Percentiles rank a stretch among this genome's conserved stretches.
These are phyloP conservation scores for Penicillium sp. DNA, from an alignment of 2,329 filamentous ascomycete genomes.

Conservation along the genomic window DNA sequence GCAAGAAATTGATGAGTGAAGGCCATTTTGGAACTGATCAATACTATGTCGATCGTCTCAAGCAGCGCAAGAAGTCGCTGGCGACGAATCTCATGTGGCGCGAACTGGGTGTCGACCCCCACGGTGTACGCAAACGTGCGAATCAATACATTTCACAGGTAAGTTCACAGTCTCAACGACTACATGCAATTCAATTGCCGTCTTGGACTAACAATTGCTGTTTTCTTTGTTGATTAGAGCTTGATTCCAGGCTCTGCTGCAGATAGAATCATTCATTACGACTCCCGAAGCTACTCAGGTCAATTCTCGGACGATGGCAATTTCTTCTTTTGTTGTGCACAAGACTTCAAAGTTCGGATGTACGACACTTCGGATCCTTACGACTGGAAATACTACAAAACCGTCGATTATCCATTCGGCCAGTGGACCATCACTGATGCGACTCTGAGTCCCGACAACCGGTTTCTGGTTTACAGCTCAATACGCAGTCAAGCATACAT, in stretches of 20 bases:
- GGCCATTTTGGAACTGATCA: constrained; percentile 76
- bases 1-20: constrained; percentile 75
- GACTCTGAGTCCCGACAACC: constrained; percentile 86
- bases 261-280: constrained; percentile 86
- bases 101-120: constrained; percentile 71
- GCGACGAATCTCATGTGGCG: constrained; percentile 74
- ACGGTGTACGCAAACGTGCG: constrained; percentile 59
- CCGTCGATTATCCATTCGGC: constrained; percentile 78
- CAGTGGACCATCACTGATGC: constrained; percentile 97
- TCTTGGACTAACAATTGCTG: neutral
- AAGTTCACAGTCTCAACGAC: constrained; percentile 4
- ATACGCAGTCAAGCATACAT: constrained; percentile 83
- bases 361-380: constrained; percentile 97
- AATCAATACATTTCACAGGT: constrained; percentile 71
- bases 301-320: constrained; percentile 97
- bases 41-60: constrained; percentile 50
- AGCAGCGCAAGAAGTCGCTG: constrained; percentile 62
- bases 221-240: constrained; percentile 48
- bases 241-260: constrained; percentile 76
- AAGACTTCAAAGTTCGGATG: constrained; percentile 94
- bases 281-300: constrained; percentile 85
- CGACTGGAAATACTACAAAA: constrained; percentile 95
- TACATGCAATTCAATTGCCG: neutral
- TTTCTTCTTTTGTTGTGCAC: constrained; percentile 90
- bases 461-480: constrained; percentile 86